Evolutionary conservation across 305 asterid genomes (phyloP), one percentile per base, ranked within the genome.

Genomic region (Solanum hybrid): DNA sequence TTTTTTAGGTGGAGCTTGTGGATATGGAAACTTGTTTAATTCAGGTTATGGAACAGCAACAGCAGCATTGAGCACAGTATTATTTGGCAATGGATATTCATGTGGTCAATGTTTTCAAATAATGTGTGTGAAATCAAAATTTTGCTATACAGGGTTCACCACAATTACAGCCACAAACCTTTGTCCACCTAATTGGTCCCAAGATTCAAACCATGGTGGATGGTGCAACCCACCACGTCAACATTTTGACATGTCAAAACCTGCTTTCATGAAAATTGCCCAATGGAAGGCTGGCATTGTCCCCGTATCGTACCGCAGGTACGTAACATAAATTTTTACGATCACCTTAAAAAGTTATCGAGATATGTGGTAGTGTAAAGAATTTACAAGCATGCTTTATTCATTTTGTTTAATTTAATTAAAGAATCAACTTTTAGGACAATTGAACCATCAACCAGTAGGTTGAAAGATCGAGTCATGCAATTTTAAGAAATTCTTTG

Each of bases 211-310:
- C 95, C 91, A 95, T 34, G 99, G 99, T 33, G 99, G 99, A 0
- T 97, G 99, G 99, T 97, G 99, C 97, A 97, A 97, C 91, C 99
- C 99, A 0, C 99, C 99, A 16, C 97, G 98, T 6, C 74, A 91
- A 11, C 99, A 95, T 86, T 96, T 96, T 78, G 99, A 97, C 90
- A 96, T 97, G 99, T 89, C 99, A 26, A 94, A 95, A 89, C 97
- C 99, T 0, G 98, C 99, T 31, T 95, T 95, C 94, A 93, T 90
- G 94, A 94, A 95, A 94, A 97, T 96, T 24, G 99, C 99, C 6
- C 94, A 95, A 77, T 94, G 94, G 95, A 92, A 90, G 39, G 98
- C 93, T 12, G 99, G 99, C 90, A 96, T 95, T 51, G 98, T 96
- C 11, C 98, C 98, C 2, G 95, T 96, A 69, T 8, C 16, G 81